A percentile compares a stretch with the other conserved stretches of the same genome.
Conservation (phyloP, 805 yeast genomes). For the Yarrowia sp. region DNA sequence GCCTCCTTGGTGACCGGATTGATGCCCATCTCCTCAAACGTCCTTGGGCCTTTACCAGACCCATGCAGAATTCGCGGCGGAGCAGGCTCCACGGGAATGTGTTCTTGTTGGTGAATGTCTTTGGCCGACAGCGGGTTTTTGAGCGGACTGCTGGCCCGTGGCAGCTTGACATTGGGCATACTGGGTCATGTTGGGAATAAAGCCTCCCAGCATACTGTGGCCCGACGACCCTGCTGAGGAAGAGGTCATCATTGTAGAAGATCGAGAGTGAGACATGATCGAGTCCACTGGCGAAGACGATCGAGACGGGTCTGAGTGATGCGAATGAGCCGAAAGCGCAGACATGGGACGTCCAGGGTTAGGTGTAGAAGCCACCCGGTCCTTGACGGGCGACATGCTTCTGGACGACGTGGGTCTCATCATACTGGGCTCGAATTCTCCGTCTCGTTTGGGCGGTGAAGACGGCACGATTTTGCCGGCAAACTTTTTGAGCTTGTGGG, state of each 20-base stretch:
- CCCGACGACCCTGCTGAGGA: not conserved
- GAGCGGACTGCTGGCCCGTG: constrained; percentile 1
- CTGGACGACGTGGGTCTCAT: not conserved
- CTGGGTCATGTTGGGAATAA: constrained; percentile 6
- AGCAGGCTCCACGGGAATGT: constrained; percentile 8
- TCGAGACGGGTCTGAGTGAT: not conserved
- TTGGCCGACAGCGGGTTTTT: constrained; percentile 15
- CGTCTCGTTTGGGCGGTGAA: not conserved
- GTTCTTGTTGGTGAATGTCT: constrained; percentile 1
- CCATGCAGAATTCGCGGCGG: not conserved
- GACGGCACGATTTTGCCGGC: constrained; percentile 2
- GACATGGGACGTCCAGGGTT: constrained; percentile 5
- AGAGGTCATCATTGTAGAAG: constrained; percentile 12
- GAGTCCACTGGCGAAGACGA: constrained; percentile 9
- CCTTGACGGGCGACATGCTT: not conserved
- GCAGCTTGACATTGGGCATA: not conserved
- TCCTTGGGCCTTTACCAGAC: constrained; percentile 1
- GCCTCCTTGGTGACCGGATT: constrained; percentile 20
- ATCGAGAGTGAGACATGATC: constrained; percentile 2
- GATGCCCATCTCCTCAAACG: constrained; percentile 24
- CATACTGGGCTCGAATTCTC: not conserved
- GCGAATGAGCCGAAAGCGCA: not conserved
- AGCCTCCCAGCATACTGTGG: not conserved
- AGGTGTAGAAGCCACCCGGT: not conserved
- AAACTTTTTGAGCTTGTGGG: not conserved